phyloP scores from a whole-genome alignment of 1,284 basidiomycete species.

The Coniferiporia sulphurascens region DNA sequence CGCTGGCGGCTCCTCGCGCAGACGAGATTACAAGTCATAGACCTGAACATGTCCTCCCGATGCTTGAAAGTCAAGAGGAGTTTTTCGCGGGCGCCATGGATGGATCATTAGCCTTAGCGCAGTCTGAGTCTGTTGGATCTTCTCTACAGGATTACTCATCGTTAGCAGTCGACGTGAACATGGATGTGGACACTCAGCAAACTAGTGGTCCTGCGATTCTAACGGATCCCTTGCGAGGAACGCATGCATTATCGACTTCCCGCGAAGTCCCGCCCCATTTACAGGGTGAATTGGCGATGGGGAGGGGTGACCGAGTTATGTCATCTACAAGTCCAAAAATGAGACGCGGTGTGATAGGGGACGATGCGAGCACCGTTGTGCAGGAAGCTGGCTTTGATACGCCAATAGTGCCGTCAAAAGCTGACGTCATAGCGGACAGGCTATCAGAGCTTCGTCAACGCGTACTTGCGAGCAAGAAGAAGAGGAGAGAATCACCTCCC shows the following conservation, averaged over 20 bases:
- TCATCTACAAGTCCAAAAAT: too few species aligned
- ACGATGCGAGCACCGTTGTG: neutral
- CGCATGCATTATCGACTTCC: neutral
- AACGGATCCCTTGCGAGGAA: neutral
- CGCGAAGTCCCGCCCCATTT: neutral
- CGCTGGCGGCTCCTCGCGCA: too few species aligned
- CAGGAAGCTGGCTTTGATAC: neutral
- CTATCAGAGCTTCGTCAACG: slow-evolving; percentile 6
- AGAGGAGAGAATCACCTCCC: neutral
- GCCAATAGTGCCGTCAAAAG: neutral
- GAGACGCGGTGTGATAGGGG: too few species aligned
- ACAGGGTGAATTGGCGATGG: too few species aligned
- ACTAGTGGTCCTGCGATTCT: neutral
- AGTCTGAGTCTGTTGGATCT: neutral
- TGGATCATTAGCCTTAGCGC: too few species aligned
- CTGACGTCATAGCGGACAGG: neutral
- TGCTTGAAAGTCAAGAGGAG: too few species aligned
- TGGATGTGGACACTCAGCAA: neutral
- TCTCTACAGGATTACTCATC: neutral
- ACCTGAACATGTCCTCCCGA: too few species aligned
- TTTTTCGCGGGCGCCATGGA: too few species aligned
- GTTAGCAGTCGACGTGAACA: neutral
- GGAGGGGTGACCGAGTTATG: too few species aligned
- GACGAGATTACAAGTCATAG: too few species aligned
- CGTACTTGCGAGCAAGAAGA: slow-evolving; percentile 10